Conservation (phyloP, 306 rosid species). For the Crataegus laevigata region DNA sequence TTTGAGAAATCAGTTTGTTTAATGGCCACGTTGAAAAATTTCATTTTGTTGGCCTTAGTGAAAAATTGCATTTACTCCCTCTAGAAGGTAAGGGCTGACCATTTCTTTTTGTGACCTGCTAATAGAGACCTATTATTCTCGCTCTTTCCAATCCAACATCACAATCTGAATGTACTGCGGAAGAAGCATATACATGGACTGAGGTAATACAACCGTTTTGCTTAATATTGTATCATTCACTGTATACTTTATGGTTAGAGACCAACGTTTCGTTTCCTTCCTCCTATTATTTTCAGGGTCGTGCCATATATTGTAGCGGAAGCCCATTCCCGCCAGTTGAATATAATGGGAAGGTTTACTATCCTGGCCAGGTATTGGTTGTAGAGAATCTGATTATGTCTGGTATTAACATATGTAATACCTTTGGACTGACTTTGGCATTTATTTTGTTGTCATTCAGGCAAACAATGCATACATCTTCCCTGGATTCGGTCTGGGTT, state of each 20-base stretch:
- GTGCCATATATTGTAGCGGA: conserved; percentile 80
- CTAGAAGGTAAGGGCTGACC: not conserved
- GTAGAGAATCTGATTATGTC: not conserved
- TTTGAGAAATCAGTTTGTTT: not conserved
- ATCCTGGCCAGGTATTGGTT: conserved; percentile 78
- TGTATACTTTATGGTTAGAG: not conserved
- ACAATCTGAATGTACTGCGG: conserved; percentile 63
- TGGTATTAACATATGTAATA: not conserved
- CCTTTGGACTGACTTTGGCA: conserved; percentile 9
- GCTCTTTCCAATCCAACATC: conserved; percentile 64
- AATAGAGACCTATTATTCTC: conserved; percentile 50
- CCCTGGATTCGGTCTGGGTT: conserved; percentile 90
- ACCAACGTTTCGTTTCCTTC: not conserved
- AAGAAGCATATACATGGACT: conserved; percentile 56
- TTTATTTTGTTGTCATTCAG: conserved; percentile 29
- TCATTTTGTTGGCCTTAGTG: not conserved
- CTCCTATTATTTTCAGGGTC: conserved; percentile 40
- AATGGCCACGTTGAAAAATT: not conserved
- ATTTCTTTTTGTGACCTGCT: not conserved
- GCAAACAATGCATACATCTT: conserved; percentile 92
- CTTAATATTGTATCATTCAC: not conserved
- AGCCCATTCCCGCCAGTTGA: conserved; percentile 86
- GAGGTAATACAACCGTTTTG: conserved; percentile 25
- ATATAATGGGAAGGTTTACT: conserved; percentile 58
- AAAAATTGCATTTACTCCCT: not conserved